Evolutionary conservation across 2,329 filamentous ascomycete species (phyloP).

Genomic region (Trichoderma sp.): DNA sequence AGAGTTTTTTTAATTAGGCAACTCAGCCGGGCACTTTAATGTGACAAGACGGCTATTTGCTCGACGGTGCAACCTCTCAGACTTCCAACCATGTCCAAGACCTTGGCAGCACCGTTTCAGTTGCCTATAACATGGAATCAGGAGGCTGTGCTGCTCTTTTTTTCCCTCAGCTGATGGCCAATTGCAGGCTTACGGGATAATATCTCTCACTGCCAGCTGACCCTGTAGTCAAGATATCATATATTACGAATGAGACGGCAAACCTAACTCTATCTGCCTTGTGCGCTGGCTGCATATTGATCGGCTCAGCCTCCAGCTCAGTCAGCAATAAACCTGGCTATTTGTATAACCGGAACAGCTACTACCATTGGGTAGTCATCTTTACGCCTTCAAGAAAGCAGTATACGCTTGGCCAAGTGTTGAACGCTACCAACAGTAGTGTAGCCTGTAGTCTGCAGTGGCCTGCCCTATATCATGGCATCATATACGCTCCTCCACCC

Average conservation of each 20-base stretch:
- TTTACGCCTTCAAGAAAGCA: not conserved
- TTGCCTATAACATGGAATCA: not conserved
- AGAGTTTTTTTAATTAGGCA: slow-evolving; percentile 7
- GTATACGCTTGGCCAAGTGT: not conserved
- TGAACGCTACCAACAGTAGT: not conserved
- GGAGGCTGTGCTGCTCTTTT: slow-evolving; percentile 10
- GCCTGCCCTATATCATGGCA: not conserved
- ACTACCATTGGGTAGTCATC: not conserved
- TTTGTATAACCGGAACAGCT: not conserved
- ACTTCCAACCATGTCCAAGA: not conserved
- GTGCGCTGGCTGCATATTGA: not conserved
- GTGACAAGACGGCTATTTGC: slow-evolving; percentile 18
- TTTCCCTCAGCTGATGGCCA: not conserved
- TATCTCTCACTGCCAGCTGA: slow-evolving; percentile 12
- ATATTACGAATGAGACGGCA: not conserved
- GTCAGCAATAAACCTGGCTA: not conserved
- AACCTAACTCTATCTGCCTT: not conserved
- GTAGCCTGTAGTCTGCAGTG: not conserved
- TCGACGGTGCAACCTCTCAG: not conserved
- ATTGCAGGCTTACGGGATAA: slow-evolving; percentile 10
- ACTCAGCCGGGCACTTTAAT: not conserved
- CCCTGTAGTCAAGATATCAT: not conserved
- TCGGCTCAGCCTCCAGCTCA: not conserved
- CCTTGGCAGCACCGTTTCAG: slow-evolving; percentile 1
- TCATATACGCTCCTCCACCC: not conserved